Conservation (phyloP, 2,329 filamentous ascomycete genomes). For the Colletotrichum simmondsii region DNA sequence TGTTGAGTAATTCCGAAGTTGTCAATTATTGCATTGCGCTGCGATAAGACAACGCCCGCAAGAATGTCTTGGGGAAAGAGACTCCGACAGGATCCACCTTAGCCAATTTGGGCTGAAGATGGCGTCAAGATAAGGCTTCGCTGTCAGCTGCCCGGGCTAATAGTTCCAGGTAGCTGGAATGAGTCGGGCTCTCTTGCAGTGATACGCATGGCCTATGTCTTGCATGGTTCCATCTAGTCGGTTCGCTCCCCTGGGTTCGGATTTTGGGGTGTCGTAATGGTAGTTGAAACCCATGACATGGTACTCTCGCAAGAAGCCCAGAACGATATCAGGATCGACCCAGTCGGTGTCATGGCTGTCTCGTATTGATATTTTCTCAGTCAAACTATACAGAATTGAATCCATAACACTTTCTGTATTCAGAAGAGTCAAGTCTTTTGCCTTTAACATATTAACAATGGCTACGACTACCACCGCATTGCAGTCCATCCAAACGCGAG, state of each 20-base stretch:
- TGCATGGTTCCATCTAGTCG: background rate
- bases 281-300: background rate
- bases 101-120: background rate
- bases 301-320: background rate
- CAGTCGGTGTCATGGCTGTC: too few species aligned
- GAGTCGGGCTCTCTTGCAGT: background rate
- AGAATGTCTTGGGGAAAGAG: background rate
- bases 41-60: background rate
- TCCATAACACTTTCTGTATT: too few species aligned
- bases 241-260: background rate
- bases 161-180: background rate
- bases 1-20: background rate
- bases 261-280: background rate
- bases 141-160: background rate
- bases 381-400: too few species aligned
- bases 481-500: background rate
- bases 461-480: background rate
- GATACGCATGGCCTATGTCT: background rate
- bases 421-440: too few species aligned
- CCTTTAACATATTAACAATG: rapidly evolving
- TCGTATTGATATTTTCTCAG: too few species aligned
- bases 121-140: background rate
- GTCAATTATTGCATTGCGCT: background rate
- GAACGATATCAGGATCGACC: background rate
- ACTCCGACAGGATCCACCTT: background rate